Conservation (phyloP, 2,329 filamentous ascomycete species). For the Venturia effusa region DNA sequence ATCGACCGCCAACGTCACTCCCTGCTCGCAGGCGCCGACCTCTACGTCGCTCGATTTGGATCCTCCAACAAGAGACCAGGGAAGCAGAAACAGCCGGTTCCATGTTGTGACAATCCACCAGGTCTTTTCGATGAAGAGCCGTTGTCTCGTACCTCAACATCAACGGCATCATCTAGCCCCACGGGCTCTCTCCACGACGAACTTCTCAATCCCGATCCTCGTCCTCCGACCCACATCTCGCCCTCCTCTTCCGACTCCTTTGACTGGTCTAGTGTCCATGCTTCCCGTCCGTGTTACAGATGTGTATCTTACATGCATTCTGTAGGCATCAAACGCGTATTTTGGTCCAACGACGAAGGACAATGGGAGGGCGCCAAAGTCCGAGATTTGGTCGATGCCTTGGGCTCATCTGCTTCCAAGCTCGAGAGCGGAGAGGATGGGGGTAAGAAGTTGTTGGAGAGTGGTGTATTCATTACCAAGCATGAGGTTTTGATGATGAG, state of each 20-base stretch:
- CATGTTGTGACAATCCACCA: neutral
- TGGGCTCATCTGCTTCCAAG: constrained; percentile 22
- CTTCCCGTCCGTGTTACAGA: constrained; percentile 41
- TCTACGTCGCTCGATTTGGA: constrained; percentile 31
- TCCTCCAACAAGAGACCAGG: neutral
- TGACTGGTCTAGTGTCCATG: constrained; percentile 20
- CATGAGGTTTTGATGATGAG: constrained; percentile 41
- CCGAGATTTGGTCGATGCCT: constrained; percentile 35
- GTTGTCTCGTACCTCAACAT: neutral
- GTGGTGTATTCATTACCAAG: constrained; percentile 40
- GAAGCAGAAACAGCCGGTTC: neutral
- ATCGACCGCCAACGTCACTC: constrained; percentile 34
- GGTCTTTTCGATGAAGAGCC: neutral
- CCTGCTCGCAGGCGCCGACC: constrained; percentile 38
- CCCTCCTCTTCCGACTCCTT: constrained; percentile 7
- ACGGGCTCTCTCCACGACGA: constrained; percentile 39
- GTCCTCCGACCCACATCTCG: neutral
- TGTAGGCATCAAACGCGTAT: constrained; percentile 41
- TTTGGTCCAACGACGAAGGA: constrained; percentile 40
- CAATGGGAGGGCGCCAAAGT: constrained; percentile 42
- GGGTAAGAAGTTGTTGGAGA: constrained; percentile 15
- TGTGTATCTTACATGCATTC: constrained; percentile 42
- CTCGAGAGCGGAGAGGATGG: constrained; percentile 14
- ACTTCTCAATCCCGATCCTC: constrained; percentile 17
- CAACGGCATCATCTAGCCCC: constrained; percentile 4